Evolutionary conservation across 768 basidiomycete genomes (phyloP).

Genomic region (Zangia roseola): DNA sequence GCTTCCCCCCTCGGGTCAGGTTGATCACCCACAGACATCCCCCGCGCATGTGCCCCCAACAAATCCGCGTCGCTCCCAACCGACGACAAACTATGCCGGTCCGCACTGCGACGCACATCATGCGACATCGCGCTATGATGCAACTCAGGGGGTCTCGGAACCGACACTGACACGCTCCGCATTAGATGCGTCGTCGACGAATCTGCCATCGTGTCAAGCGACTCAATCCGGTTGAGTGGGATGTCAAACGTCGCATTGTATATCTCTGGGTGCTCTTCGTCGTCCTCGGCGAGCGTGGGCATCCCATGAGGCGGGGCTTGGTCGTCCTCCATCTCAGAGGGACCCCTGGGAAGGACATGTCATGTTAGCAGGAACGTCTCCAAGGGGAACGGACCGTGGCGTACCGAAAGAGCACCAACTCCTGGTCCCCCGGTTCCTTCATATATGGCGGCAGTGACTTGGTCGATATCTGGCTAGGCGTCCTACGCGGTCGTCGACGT

Average conservation of each 20-base stretch:
- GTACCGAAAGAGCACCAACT: constrained; percentile 66
- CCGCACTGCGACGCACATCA: constrained; percentile 12
- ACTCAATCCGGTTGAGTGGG: constrained; percentile 22
- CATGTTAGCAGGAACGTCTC: neutral
- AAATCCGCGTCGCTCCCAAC: constrained; percentile 23
- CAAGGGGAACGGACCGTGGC: constrained; percentile 6
- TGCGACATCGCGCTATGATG: constrained; percentile 1
- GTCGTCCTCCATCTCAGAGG: constrained; percentile 26
- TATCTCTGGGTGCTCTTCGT: constrained; percentile 19
- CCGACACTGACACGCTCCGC: neutral
- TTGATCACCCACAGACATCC: constrained; percentile 1
- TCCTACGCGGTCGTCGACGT: constrained; percentile 45
- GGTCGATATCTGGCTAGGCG: constrained; percentile 80
- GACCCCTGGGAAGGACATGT: constrained; percentile 18
- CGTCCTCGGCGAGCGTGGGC: constrained; percentile 22
- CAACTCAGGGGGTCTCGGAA: constrained; percentile 15
- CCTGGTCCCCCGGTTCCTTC: constrained; percentile 82
- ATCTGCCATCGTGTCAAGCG: constrained; percentile 24
- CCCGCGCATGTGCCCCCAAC: constrained; percentile 16
- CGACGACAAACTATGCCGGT: constrained; percentile 21
- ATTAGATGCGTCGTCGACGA: constrained; percentile 25
- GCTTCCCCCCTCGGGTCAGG: constrained; percentile 57
- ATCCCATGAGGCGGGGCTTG: constrained; percentile 7
- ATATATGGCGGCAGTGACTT: constrained; percentile 75
- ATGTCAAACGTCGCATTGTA: constrained; percentile 13